These are phyloP conservation scores for Botrytis fragariae DNA, from an alignment of 2,329 filamentous ascomycete species.

Conservation along the genomic window DNA sequence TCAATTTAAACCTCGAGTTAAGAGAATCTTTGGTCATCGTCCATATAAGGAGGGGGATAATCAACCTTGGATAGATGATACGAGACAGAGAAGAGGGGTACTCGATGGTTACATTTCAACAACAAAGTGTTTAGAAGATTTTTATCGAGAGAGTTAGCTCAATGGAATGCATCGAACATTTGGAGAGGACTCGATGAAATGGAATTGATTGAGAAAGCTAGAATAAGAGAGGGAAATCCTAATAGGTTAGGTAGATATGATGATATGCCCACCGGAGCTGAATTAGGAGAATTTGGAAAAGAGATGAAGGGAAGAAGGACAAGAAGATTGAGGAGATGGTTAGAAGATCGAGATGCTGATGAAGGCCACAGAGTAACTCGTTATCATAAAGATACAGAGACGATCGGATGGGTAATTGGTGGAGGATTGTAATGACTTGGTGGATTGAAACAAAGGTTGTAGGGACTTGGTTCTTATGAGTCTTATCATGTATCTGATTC, in stretches of 20 bases:
- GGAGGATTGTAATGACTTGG: too few species aligned
- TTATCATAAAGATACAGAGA: not conserved
- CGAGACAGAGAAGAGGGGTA: not conserved
- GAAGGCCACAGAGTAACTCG: not conserved
- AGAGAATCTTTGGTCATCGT: not conserved
- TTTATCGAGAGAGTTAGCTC: not conserved
- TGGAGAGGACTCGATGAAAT: slow-evolving; percentile 1
- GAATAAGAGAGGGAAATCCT: not conserved
- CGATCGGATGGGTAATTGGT: not conserved
- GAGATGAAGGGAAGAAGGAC: not conserved
- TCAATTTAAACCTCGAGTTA: not conserved
- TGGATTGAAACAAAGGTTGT: not conserved
- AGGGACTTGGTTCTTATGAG: too few species aligned
- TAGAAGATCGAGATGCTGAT: not conserved
- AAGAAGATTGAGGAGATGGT: not conserved
- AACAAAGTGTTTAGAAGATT: not conserved
- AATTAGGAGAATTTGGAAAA: not conserved
- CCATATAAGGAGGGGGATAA: not conserved
- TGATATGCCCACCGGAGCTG: not conserved
- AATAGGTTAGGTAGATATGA: not conserved
- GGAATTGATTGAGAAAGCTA: not conserved
- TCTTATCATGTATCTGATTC: too few species aligned
- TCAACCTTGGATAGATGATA: not conserved
- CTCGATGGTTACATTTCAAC: not conserved
- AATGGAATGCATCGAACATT: slow-evolving; percentile 6